phyloP scores from a whole-genome alignment of 2,329 filamentous ascomycete genomes.

The Blumeria hordei region DNA sequence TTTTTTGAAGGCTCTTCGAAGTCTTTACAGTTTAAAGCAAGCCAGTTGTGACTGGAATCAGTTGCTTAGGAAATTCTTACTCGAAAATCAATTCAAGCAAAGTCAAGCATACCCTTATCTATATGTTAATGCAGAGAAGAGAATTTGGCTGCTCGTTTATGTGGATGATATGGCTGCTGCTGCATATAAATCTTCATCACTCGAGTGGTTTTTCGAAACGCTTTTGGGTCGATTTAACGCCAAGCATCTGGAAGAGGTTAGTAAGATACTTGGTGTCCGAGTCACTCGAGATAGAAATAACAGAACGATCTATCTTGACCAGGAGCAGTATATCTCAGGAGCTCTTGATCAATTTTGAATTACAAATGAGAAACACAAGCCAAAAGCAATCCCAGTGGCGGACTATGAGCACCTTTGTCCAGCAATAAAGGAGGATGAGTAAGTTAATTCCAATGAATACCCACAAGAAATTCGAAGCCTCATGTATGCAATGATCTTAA shows the following conservation, averaged over 20 bases:
- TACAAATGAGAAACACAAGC: not conserved
- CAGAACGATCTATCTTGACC: not conserved
- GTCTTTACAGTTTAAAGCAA: not conserved
- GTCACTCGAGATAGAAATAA: not conserved
- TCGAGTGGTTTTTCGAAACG: not conserved
- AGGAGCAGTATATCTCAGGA: not conserved
- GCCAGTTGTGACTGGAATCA: not conserved
- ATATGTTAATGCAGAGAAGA: not conserved
- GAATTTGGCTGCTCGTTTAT: not conserved
- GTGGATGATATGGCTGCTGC: not conserved
- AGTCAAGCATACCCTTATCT: not conserved
- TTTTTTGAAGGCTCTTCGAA: not conserved
- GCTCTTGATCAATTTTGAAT: not conserved
- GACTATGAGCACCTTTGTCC: not conserved
- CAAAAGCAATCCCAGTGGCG: not conserved
- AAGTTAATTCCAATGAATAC: not conserved
- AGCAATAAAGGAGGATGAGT: not conserved
- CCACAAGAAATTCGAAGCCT: not conserved
- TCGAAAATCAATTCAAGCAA: not conserved
- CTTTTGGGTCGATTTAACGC: not conserved
- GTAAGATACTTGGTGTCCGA: not conserved
- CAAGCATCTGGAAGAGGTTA: not conserved
- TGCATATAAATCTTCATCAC: not conserved
- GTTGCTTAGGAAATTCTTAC: not conserved
- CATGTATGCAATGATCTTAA: not conserved